Evolutionary conservation across 2,329 filamentous ascomycete species (phyloP).

Genomic region (Beauveria caledonica): DNA sequence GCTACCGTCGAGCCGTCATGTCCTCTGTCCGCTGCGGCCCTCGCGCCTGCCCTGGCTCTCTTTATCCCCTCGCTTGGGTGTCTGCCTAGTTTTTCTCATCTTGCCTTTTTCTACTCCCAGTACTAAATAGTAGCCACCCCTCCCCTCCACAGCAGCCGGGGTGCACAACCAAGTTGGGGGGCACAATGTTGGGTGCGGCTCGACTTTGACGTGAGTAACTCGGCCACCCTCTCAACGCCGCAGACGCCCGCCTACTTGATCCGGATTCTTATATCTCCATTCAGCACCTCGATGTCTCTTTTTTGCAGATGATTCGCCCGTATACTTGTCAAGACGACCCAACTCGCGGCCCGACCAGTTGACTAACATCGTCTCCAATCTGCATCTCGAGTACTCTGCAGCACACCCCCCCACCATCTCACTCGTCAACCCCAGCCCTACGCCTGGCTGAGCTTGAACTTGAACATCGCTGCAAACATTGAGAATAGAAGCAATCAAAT

Average conservation of each 20-base stretch:
- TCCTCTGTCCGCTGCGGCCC: not conserved
- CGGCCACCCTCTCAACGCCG: not conserved
- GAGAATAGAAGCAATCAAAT: slow-evolving; percentile 2
- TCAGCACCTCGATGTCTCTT: not conserved
- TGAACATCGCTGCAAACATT: slow-evolving; percentile 6
- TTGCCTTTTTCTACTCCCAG: not conserved
- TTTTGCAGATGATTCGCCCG: not conserved
- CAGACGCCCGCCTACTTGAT: not conserved
- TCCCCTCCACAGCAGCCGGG: not conserved
- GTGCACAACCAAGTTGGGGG: not conserved
- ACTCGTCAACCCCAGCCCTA: not conserved
- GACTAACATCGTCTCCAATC: slow-evolving; percentile 6
- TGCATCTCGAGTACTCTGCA: not conserved
- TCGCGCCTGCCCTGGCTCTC: not conserved
- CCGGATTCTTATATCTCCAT: slow-evolving; percentile 6
- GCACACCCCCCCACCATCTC: slow-evolving; percentile 6
- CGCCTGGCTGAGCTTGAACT: not conserved
- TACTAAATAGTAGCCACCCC: not conserved
- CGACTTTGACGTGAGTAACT: not conserved
- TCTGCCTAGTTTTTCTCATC: not conserved
- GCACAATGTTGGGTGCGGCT: not conserved
- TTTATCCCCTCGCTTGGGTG: not conserved
- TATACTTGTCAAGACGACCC: slow-evolving; percentile 1
- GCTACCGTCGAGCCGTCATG: slow-evolving; percentile 7
- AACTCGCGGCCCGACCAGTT: not conserved